phyloP scores from a whole-genome alignment of 371 early-diverging fungal species.

The Zopfochytrium polystomum region DNA sequence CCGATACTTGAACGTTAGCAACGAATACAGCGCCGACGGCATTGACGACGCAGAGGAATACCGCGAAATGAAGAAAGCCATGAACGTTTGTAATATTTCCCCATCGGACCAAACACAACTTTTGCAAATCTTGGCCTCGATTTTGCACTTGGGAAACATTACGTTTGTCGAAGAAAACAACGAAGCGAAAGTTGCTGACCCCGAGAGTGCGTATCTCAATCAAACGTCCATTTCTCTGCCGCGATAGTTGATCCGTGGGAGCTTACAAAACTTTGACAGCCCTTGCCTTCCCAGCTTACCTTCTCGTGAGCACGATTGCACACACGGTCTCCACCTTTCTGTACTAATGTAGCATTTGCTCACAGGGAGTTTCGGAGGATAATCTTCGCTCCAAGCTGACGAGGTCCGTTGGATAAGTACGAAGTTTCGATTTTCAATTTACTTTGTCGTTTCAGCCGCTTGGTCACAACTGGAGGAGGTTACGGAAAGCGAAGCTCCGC shows the following conservation, averaged over 20 bases:
- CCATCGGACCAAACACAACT: constrained; percentile 34
- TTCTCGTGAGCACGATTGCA: constrained; percentile 24
- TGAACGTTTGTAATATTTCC: constrained; percentile 49
- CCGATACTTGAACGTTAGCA: constrained; percentile 44
- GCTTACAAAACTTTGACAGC: constrained; percentile 14
- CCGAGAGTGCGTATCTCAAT: constrained; percentile 20
- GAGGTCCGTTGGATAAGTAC: constrained; percentile 18
- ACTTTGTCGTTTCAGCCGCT: constrained; percentile 23
- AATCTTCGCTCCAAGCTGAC: constrained; percentile 37
- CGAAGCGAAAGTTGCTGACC: constrained; percentile 39
- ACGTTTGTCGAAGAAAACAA: constrained; percentile 45
- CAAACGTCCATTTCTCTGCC: neutral
- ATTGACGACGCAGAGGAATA: constrained; percentile 50
- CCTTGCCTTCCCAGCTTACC: constrained; percentile 47
- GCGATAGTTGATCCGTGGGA: neutral
- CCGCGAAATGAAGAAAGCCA: constrained; percentile 47
- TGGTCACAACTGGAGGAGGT: constrained; percentile 47
- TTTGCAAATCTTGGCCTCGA: constrained; percentile 46
- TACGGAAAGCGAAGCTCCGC: constrained; percentile 42
- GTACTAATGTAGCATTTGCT: neutral
- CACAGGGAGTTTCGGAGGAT: constrained; percentile 43
- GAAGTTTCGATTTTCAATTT: neutral
- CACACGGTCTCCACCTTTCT: neutral
- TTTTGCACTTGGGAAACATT: constrained; percentile 53
- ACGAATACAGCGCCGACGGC: constrained; percentile 50